These are phyloP conservation scores for Schrenkiella parvula DNA, from an alignment of 345 rosid species.

Conservation along the genomic window DNA sequence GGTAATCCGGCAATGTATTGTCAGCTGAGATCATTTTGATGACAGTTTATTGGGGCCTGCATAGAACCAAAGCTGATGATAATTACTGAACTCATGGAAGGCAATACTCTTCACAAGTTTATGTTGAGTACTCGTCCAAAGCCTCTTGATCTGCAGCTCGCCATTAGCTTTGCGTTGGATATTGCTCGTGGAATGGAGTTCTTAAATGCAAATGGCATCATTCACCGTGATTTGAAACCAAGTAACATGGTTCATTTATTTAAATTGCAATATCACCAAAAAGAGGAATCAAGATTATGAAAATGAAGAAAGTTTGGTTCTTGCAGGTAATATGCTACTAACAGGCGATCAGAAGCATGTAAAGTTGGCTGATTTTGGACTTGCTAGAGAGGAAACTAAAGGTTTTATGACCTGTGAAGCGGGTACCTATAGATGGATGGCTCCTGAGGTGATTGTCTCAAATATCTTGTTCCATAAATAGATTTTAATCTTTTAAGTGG, in stretches of 20 bases:
- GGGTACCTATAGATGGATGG: conserved; percentile 38
- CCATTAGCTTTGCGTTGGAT: conserved; percentile 53
- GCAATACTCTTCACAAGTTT: conserved; percentile 53
- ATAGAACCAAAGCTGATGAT: conserved; percentile 54
- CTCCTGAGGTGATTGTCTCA: conserved; percentile 47
- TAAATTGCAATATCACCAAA: not conserved
- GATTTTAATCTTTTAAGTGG: not conserved
- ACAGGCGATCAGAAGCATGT: conserved; percentile 46
- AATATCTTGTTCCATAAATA: not conserved
- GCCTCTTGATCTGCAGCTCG: conserved; percentile 42
- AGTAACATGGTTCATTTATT: conserved; percentile 30
- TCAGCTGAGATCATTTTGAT: conserved; percentile 9
- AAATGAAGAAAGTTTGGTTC: not conserved
- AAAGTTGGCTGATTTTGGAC: conserved; percentile 68
- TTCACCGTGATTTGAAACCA: conserved; percentile 79
- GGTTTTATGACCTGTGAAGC: conserved; percentile 55
- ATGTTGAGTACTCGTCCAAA: conserved; percentile 54
- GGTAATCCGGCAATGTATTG: not conserved
- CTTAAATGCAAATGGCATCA: conserved; percentile 66
- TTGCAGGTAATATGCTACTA: conserved; percentile 63
- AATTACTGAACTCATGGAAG: conserved; percentile 60
- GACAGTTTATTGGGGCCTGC: conserved; percentile 61
- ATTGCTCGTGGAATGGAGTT: conserved; percentile 67
- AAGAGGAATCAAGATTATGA: not conserved
- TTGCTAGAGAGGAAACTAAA: conserved; percentile 58